A percentile compares a stretch with the other conserved stretches of the same genome.
phyloP scores from a whole-genome alignment of 2,329 filamentous ascomycete genomes.

The Nigrospora sphaerica region DNA sequence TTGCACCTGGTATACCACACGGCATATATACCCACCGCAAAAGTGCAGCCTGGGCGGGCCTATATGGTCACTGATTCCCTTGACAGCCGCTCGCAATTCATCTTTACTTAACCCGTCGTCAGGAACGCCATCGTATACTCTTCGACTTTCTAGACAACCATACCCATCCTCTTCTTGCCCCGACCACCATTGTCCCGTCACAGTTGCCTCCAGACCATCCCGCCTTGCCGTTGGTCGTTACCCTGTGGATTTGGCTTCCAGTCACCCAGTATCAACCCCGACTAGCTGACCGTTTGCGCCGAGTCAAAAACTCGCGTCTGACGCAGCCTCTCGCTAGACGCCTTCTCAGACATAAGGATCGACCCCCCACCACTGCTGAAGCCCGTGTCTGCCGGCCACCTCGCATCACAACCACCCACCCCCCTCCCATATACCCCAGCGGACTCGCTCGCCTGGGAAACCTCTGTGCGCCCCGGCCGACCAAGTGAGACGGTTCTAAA shows the following conservation, averaged over 20 bases:
- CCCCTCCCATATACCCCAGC: neutral
- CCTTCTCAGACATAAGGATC: constrained; percentile 1
- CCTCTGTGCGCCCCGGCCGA: constrained; percentile 1
- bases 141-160: no score
- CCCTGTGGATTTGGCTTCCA: constrained; percentile 1
- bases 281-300: neutral
- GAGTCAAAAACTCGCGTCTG: constrained; percentile 1
- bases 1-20: no score
- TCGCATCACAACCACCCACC: neutral
- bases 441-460: neutral
- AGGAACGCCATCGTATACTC: no score
- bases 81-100: no score
- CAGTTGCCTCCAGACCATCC: neutral
- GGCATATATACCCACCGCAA: no score
- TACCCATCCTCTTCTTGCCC: no score
- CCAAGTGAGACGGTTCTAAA: constrained; percentile 1
- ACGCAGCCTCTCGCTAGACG: neutral
- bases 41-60: no score
- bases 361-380: neutral
- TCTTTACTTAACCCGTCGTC: no score
- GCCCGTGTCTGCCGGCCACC: neutral
- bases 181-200: constrained; percentile 1
- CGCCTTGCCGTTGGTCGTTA: neutral
- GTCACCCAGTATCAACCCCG: neutral
- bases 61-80: no score